Evolutionary conservation across 371 early-diverging fungal genomes (phyloP), one percentile per base, ranked within the genome.

Genomic region (Dichotomocladium elegans): DNA sequence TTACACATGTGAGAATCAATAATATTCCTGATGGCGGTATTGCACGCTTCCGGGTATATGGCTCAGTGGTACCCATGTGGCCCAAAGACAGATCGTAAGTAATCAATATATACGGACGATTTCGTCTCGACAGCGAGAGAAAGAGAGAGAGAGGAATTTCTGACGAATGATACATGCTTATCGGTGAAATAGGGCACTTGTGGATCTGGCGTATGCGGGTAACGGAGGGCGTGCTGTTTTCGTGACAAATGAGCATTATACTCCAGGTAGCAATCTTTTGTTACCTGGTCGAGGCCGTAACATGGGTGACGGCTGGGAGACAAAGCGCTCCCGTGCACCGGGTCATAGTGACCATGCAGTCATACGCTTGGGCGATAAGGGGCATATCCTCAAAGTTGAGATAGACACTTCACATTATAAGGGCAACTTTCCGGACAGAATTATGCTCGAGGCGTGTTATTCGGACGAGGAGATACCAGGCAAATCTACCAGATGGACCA

Each of bases 21-120:
- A 90, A 92, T 67, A 89, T 85, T 63, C 96, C 96, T 4, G 96
- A 95, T 66, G 96, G 96, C 34, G 96, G 95, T 47, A 87, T 94
- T 60, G 83, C 83, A 42, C 88, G 95, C 30, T 84, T 93, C 66
- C 82, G 95, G 35, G 90, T 86, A 42, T 91, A 86, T 60, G 95
- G 95, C n/a, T 73, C 76, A 22, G 90, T 95, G 26, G 64, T 70
- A 27, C 86, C 88, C 52, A 68, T 81, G 56, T 82, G 82, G 81
- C 80, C 84, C 60, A 61, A 71, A 53, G 61, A 79, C 27, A 48
- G 44, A 14, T 59, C 60, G 76, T 76, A 65, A 64, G 72, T 61
- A 22, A 9, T 29, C 3, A n/a, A n/a, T n/a, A n/a, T n/a, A n/a
- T n/a, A n/a, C n/a, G n/a, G n/a, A n/a, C n/a, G n/a, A n/a, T n/a